phyloP scores from a whole-genome alignment of 805 yeast species.

The Cyberlindnera maritima region DNA sequence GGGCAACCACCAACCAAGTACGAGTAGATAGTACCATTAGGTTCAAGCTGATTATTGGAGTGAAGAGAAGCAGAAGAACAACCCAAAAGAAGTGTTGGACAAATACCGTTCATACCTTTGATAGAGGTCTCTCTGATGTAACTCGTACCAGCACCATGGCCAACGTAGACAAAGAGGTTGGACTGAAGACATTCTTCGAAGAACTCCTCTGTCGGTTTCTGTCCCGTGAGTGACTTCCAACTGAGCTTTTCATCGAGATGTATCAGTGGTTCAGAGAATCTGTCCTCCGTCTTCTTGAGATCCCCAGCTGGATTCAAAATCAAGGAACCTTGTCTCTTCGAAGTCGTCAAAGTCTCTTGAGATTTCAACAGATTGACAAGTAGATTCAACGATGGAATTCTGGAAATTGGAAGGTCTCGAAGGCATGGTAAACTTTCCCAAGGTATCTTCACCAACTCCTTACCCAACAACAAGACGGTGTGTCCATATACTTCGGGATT shows the following conservation, averaged over 20 bases:
- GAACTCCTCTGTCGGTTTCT: conserved; percentile 54
- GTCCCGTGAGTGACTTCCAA: conserved; percentile 56
- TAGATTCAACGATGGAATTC: conserved; percentile 66
- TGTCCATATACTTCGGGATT: conserved; percentile 38
- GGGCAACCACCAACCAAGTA: conserved; percentile 83
- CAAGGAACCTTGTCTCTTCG: conserved; percentile 45
- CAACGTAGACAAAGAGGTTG: conserved; percentile 70
- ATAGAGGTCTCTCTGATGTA: conserved; percentile 58
- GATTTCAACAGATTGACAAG: conserved; percentile 38
- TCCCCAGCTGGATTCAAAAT: conserved; percentile 85
- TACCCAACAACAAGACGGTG: conserved; percentile 66
- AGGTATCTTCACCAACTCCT: conserved; percentile 67
- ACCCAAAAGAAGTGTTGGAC: conserved; percentile 74
- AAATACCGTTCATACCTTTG: conserved; percentile 39
- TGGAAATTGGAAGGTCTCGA: conserved; percentile 52
- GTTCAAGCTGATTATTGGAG: conserved; percentile 57
- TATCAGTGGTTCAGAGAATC: conserved; percentile 46
- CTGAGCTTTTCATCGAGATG: conserved; percentile 26
- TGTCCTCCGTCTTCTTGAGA: conserved; percentile 59
- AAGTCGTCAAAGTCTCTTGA: conserved; percentile 18
- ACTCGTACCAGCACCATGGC: conserved; percentile 97
- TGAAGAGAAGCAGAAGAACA: conserved; percentile 82
- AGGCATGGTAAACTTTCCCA: conserved; percentile 82
- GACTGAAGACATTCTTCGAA: conserved; percentile 44
- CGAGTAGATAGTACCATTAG: conserved; percentile 73